Evolutionary conservation across 306 rosid genomes (phyloP).

Genomic region (Amphicarpaea edgeworthii): DNA sequence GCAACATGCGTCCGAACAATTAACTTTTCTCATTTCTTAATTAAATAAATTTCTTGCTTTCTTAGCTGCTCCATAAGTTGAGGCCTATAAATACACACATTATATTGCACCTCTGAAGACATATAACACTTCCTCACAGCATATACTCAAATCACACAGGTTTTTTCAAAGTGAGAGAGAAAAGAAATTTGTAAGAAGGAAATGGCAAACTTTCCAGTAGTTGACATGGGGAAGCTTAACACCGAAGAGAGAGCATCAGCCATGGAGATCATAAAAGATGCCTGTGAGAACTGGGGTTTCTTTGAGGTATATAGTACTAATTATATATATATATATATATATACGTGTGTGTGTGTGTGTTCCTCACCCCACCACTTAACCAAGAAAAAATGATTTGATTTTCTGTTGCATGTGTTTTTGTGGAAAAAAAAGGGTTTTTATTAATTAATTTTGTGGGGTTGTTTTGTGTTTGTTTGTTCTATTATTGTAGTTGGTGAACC

Average conservation of each 20-base stretch:
- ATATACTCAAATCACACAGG: slow-evolving; percentile 20
- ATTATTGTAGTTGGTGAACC: slow-evolving; percentile 98
- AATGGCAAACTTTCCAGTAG: slow-evolving; percentile 70
- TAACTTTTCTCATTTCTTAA: slow-evolving; percentile 23
- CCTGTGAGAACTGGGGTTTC: slow-evolving; percentile 99
- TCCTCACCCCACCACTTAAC: background rate
- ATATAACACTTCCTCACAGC: slow-evolving; percentile 44
- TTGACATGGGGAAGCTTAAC: slow-evolving; percentile 77
- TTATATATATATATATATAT: too few species aligned
- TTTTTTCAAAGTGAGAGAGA: slow-evolving; percentile 27
- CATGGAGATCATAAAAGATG: slow-evolving; percentile 79
- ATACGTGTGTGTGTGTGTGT: too few species aligned
- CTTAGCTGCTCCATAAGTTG: slow-evolving; percentile 32
- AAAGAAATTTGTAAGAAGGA: slow-evolving; percentile 28
- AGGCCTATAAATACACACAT: slow-evolving; percentile 63
- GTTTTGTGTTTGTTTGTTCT: background rate
- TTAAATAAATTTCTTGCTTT: background rate
- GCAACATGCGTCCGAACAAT: slow-evolving; percentile 19
- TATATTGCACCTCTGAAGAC: slow-evolving; percentile 39
- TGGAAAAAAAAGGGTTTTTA: background rate
- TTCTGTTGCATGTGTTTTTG: background rate
- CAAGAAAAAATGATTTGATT: too few species aligned
- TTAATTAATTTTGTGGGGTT: background rate
- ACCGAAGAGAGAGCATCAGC: slow-evolving; percentile 66
- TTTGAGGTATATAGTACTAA: slow-evolving; percentile 86